Conservation (phyloP, 768 basidiomycete species). For the Hygrophorus russula region DNA sequence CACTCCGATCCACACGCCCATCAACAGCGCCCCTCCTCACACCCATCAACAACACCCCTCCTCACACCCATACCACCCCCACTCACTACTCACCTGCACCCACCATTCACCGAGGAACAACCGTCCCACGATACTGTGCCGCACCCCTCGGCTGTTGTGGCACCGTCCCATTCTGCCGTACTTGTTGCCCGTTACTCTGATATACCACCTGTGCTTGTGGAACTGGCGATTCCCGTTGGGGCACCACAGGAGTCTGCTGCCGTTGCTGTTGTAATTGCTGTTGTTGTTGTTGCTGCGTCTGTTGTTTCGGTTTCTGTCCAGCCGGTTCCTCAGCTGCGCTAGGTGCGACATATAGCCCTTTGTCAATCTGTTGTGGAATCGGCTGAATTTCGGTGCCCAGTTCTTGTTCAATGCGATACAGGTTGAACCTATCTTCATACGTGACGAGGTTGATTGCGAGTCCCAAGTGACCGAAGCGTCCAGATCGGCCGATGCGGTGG, state of each 20-base stretch:
- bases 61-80: too few species aligned
- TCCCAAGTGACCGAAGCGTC: conserved; percentile 94
- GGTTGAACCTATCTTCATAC: conserved; percentile 94
- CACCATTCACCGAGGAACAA: background rate
- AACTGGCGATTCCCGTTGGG: conserved; percentile 7
- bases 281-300: conserved; percentile 26
- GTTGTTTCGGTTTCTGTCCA: conserved; percentile 18
- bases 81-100: background rate
- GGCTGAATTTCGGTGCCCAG: conserved; percentile 96
- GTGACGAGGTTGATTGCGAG: conserved; percentile 97
- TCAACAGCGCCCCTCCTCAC: too few species aligned
- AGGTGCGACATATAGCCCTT: conserved; percentile 87
- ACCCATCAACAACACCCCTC: too few species aligned
- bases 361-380: conserved; percentile 87
- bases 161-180: conserved; percentile 15
- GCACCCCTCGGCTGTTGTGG: conserved; percentile 6
- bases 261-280: conserved; percentile 27
- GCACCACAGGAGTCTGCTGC: conserved; percentile 12
- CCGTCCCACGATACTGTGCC: conserved; percentile 2
- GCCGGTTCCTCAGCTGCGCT: conserved; percentile 33
- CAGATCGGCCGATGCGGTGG: conserved; percentile 95
- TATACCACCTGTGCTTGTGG: conserved; percentile 18
- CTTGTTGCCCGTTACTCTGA: conserved; percentile 23
- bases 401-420: conserved; percentile 97
- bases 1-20: too few species aligned